Evolutionary conservation across 140 eudicot genomes (phyloP).

Genomic region (Anethum foeniculum): DNA sequence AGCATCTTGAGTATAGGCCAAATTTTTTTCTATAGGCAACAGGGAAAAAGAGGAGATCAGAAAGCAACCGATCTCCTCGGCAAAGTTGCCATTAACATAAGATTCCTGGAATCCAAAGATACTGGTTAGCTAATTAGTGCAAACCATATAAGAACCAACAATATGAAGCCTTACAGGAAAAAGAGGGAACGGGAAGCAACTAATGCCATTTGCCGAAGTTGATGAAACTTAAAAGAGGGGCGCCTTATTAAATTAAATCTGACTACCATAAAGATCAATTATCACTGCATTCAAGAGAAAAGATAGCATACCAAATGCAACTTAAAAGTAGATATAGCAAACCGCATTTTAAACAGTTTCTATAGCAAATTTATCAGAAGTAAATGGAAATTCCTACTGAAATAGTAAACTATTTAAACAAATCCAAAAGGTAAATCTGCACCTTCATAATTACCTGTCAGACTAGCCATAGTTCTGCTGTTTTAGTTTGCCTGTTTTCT

Average conservation of each 20-base stretch:
- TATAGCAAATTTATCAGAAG: neutral
- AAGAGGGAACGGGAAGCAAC: slow-evolving; percentile 17
- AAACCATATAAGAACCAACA: slow-evolving; percentile 5
- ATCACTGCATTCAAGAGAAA: neutral
- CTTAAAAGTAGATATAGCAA: neutral
- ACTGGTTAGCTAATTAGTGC: neutral
- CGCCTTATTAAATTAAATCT: too few species aligned
- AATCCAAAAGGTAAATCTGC: neutral
- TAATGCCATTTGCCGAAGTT: neutral
- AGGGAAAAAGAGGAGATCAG: slow-evolving; percentile 33
- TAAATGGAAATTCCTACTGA: neutral
- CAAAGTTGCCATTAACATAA: slow-evolving; percentile 16
- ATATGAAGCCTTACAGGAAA: slow-evolving; percentile 35
- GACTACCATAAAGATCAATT: neutral
- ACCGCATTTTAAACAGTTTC: neutral
- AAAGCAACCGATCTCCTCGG: slow-evolving; percentile 23
- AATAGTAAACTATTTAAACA: neutral
- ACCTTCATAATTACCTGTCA: neutral
- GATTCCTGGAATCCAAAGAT: neutral
- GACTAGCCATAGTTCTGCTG: too few species aligned
- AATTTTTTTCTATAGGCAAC: slow-evolving; percentile 24
- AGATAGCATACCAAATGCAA: neutral
- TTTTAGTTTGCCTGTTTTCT: too few species aligned
- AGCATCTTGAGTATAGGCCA: slow-evolving; percentile 17
- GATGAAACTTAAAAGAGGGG: neutral